Evolutionary conservation across 2,329 filamentous ascomycete species (phyloP).

Genomic region (Cytospora mali): DNA sequence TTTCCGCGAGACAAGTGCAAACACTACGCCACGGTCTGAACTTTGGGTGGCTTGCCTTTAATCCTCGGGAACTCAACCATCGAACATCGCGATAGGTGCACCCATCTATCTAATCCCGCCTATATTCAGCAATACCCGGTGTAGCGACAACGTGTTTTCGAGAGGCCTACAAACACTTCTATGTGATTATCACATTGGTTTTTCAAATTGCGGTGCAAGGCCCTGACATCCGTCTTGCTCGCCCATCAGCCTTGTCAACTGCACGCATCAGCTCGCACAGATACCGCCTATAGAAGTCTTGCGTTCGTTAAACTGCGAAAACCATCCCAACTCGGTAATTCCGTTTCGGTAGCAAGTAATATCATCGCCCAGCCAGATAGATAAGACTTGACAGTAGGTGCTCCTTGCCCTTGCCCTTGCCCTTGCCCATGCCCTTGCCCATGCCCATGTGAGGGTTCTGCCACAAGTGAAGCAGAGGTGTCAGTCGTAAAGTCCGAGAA

Average conservation of each 20-base stretch:
- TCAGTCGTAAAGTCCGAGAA: background rate
- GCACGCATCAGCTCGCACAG: background rate
- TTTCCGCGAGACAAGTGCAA: background rate
- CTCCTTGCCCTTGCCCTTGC: background rate
- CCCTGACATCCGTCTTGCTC: background rate
- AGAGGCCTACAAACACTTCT: background rate
- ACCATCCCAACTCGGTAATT: background rate
- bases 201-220: background rate
- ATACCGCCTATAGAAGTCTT: background rate
- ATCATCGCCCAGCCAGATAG: background rate
- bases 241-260: background rate
- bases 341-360: background rate
- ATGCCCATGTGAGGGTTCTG: background rate
- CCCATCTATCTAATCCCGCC: background rate
- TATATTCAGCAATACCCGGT: background rate
- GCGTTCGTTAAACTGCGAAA: background rate
- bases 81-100: background rate
- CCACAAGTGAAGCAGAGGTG: background rate
- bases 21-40: constrained; percentile 13
- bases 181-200: background rate
- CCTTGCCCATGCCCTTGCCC: background rate
- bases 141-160: background rate
- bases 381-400: background rate
- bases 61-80: background rate
- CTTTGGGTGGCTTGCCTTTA: constrained; percentile 14